These are phyloP conservation scores for Pleurotus ostreatus DNA, from an alignment of 768 basidiomycete species.

Conservation along the genomic window DNA sequence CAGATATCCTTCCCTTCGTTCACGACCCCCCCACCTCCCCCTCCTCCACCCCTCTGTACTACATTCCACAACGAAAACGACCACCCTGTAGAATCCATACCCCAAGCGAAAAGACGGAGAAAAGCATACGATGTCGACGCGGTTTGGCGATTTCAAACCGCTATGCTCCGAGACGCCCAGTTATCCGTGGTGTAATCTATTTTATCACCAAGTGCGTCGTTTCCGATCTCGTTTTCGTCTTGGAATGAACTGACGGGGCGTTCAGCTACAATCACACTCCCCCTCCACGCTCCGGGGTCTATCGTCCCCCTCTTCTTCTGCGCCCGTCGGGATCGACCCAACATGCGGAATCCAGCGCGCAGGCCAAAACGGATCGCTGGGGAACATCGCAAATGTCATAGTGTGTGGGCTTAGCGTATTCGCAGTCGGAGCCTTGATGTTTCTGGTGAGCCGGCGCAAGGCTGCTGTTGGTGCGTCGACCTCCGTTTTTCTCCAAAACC, in stretches of 20 bases:
- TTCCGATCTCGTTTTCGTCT: conserved; percentile 13
- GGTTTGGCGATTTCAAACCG: conserved; percentile 70
- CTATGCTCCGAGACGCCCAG: conserved; percentile 70
- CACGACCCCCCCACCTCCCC: no score
- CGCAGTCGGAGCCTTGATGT: conserved; percentile 53
- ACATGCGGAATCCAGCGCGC: conserved; percentile 71
- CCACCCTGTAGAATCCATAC: no score
- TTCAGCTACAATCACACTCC: conserved; percentile 31
- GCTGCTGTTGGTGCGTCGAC: conserved; percentile 79
- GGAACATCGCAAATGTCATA: conserved; percentile 85
- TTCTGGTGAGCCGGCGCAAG: conserved; percentile 56
- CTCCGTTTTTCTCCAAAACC: background rate
- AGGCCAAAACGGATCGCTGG: conserved; percentile 55
- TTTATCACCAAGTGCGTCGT: conserved; percentile 72
- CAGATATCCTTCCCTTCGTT: no score
- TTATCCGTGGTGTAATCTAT: conserved; percentile 93
- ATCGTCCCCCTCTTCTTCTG: conserved; percentile 42
- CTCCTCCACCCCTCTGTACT: no score
- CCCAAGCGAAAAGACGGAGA: no score
- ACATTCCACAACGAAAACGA: no score
- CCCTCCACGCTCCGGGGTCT: conserved; percentile 31
- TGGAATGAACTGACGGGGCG: conserved; percentile 8
- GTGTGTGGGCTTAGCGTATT: conserved; percentile 73
- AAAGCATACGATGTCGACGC: conserved; percentile 25
- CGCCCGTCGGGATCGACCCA: conserved; percentile 82